These are phyloP conservation scores for Pleurotus sapidus DNA, from an alignment of 768 basidiomycete species.

Conservation along the genomic window DNA sequence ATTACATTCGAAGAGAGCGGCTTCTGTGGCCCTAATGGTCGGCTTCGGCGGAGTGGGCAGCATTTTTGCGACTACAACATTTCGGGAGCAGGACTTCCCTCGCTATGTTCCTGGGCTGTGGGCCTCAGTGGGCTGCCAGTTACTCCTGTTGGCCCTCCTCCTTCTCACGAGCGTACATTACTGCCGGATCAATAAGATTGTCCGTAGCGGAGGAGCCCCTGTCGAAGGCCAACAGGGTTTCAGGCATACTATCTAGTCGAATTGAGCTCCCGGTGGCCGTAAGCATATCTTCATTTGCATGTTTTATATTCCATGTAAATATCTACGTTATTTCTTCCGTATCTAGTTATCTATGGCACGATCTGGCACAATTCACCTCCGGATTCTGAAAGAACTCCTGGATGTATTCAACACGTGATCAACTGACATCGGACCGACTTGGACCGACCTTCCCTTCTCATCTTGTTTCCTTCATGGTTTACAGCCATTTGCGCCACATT, in stretches of 20 bases:
- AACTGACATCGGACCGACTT: too few species aligned
- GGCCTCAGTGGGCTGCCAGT: conserved; percentile 41
- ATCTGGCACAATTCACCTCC: too few species aligned
- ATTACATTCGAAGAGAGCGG: conserved; percentile 47
- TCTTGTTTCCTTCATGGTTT: too few species aligned
- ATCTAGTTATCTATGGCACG: too few species aligned
- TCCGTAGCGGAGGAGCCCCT: conserved; percentile 18
- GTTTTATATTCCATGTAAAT: neutral
- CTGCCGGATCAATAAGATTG: conserved; percentile 29
- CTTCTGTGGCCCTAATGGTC: conserved; percentile 43
- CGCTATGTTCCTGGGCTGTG: conserved; percentile 45
- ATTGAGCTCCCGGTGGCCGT: neutral
- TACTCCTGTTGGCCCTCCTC: conserved; percentile 37
- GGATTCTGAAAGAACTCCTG: too few species aligned
- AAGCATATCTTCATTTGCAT: neutral
- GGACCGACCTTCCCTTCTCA: too few species aligned
- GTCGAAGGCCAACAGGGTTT: conserved; percentile 35
- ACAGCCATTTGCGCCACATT: too few species aligned
- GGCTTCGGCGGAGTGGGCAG: conserved; percentile 49
- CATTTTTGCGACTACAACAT: conserved; percentile 44
- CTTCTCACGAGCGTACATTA: conserved; percentile 36
- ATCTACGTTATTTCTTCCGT: too few species aligned
- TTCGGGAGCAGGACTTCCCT: conserved; percentile 43
- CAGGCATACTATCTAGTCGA: conserved; percentile 34
- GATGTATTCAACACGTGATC: too few species aligned